Conservation (phyloP, 345 rosid species). For the Mallotus nudiflorus region DNA sequence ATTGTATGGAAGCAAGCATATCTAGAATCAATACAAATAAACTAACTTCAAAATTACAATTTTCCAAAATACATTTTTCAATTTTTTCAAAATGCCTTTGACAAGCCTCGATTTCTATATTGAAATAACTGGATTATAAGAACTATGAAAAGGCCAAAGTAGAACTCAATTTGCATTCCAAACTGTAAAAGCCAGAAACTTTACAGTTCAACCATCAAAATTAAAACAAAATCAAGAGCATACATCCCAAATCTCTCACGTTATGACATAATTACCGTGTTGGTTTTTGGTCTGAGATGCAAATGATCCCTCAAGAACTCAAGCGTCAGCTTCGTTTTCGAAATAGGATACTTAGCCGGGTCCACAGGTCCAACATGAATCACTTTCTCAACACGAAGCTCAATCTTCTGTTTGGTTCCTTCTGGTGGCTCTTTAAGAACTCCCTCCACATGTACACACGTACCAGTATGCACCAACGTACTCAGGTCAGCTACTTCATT, state of each 20-base stretch:
- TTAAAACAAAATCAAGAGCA: too few relatives aligned
- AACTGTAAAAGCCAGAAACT: too few relatives aligned
- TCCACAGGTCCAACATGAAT: conserved; percentile 62
- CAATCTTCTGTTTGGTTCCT: conserved; percentile 78
- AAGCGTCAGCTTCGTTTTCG: conserved; percentile 83
- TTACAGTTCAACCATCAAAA: too few relatives aligned
- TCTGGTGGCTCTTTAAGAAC: conserved; percentile 68
- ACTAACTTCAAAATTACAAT: too few relatives aligned
- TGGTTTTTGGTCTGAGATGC: conserved; percentile 82
- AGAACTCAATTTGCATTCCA: too few relatives aligned
- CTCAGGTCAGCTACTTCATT: conserved; percentile 59
- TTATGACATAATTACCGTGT: conserved; percentile 54
- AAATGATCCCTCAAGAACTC: conserved; percentile 74
- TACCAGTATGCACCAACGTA: conserved; percentile 67
- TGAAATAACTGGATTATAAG: too few relatives aligned
- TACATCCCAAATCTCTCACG: too few relatives aligned
- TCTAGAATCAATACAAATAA: too few relatives aligned
- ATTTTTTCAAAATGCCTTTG: too few relatives aligned
- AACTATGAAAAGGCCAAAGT: too few relatives aligned
- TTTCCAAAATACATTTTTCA: too few relatives aligned
- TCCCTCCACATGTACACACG: conserved; percentile 80
- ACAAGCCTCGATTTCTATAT: too few relatives aligned
- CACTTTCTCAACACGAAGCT: conserved; percentile 74
- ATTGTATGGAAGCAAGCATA: neutral
- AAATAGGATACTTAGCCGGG: conserved; percentile 74